Evolutionary conservation across 2,329 filamentous ascomycete genomes (phyloP), one percentile per base, ranked within the genome.

Genomic region (Bretziella fagacearum): DNA sequence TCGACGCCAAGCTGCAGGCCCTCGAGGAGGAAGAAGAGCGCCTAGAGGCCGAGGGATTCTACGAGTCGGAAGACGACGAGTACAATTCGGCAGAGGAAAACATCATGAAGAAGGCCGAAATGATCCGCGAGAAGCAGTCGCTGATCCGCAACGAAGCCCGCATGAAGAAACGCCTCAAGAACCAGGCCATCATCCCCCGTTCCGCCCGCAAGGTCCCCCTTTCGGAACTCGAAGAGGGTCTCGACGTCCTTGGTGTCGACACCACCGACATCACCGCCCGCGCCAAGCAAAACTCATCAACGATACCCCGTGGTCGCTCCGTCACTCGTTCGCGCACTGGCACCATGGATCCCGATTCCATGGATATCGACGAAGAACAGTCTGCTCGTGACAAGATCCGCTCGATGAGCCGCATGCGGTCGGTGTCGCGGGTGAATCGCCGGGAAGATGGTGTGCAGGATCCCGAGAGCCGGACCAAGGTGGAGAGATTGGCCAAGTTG

Each of bases 121-220:
- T 93, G 52, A 98, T 98, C 64, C 81, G 89, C 53, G 87, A 95
- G 70, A 95, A 96, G 77, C 80, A 85, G 56, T 74, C 80, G 53
- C 71, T 95, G 52, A 91, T 96, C 65, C 79, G 84, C 60, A 96
- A 96, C 65, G 91, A 93, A 58, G 83, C 85, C 53, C 83, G 84
- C 67, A 86, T 93, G 80, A 84, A 85, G 66, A 96, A 94, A 71
- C 81, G 81, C 35, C 77, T 98, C 62, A 96, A 98, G 80, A 98
- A 98, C 71, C 78, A 86, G 55, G 89, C 91, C 52, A 74, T 89
- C 55, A 93, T 98, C 54, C 93, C 91, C 20, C 79, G 91, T 58
- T 82, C 79, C 55, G 74, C 77, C 55, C 77, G 80, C 60, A 76
- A 84, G 62, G 85, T 87, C 69, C 80, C 83, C 52, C 70, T 94